Percentiles rank a stretch among this genome's conserved stretches.
phyloP scores from a whole-genome alignment of 2,329 filamentous ascomycete genomes.

The Aspergillus sp. region DNA sequence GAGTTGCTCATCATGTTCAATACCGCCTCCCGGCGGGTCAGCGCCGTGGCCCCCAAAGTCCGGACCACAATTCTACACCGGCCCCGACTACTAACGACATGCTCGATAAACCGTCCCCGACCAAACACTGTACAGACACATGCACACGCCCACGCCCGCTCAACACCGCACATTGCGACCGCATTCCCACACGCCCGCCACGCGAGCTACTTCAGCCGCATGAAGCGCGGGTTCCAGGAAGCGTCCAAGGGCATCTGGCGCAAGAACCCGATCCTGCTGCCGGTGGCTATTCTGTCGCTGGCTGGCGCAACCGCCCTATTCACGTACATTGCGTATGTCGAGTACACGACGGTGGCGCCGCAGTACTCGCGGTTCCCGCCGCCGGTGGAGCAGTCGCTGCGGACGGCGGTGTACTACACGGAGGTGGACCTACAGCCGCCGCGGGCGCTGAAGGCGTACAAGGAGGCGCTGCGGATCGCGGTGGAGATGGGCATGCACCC shows the following conservation, averaged over 20 bases:
- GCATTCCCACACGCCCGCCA: slow-evolving; percentile 19
- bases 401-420: slow-evolving; percentile 82
- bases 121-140: background rate
- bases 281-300: slow-evolving; percentile 40
- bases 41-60: slow-evolving; percentile 22
- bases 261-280: slow-evolving; percentile 44
- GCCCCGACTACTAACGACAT: slow-evolving; percentile 13
- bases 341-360: slow-evolving; percentile 41
- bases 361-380: slow-evolving; percentile 45
- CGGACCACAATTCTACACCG: slow-evolving; percentile 8
- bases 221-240: slow-evolving; percentile 33
- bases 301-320: slow-evolving; percentile 35
- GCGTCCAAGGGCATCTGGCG: slow-evolving; percentile 41
- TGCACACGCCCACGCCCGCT: background rate
- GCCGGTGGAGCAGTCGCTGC: slow-evolving; percentile 59
- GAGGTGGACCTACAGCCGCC: slow-evolving; percentile 73
- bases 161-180: slow-evolving; percentile 8
- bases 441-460: slow-evolving; percentile 79
- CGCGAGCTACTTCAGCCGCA: slow-evolving; percentile 28
- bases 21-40: slow-evolving; percentile 27
- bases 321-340: slow-evolving; percentile 43
- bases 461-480: slow-evolving; percentile 72
- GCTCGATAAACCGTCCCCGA: slow-evolving; percentile 2
- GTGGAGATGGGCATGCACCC: slow-evolving; percentile 76
- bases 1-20: slow-evolving; percentile 22